Conservation (phyloP, 768 basidiomycete genomes). For the Tylopilus felleus region DNA sequence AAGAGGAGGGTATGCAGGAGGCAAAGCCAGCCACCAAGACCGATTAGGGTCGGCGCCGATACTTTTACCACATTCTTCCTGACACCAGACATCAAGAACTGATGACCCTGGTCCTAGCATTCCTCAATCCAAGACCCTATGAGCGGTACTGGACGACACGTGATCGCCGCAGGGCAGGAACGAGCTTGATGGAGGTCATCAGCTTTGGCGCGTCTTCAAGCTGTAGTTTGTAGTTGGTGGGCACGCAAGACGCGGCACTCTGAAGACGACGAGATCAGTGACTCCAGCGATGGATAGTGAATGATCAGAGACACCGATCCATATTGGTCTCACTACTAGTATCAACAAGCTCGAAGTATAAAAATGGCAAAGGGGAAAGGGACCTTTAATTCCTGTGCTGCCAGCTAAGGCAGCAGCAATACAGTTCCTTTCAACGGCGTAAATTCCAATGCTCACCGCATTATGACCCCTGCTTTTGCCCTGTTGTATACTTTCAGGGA, state of each 20-base stretch:
- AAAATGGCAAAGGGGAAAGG: not conserved
- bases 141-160: too few relatives aligned
- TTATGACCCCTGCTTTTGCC: slow-evolving; percentile 31
- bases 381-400: not conserved
- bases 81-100: too few relatives aligned
- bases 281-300: not conserved
- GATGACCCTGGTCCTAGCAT: too few relatives aligned
- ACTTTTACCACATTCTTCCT: too few relatives aligned
- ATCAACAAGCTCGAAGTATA: not conserved
- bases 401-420: not conserved
- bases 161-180: not conserved
- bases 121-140: too few relatives aligned
- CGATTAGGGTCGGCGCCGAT: too few relatives aligned
- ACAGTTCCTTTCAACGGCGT: slow-evolving; percentile 17
- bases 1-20: too few relatives aligned
- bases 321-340: not conserved
- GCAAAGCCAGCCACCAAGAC: too few relatives aligned
- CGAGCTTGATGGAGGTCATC: too few relatives aligned
- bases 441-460: slow-evolving; percentile 34
- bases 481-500: slow-evolving; percentile 27
- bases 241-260: too few relatives aligned
- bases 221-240: too few relatives aligned
- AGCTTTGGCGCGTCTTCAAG: too few relatives aligned
- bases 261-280: not conserved
- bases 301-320: not conserved